Base-by-base conservation (phyloP, 176 grass and related monocot species). In the Typha latifolia region DNA sequence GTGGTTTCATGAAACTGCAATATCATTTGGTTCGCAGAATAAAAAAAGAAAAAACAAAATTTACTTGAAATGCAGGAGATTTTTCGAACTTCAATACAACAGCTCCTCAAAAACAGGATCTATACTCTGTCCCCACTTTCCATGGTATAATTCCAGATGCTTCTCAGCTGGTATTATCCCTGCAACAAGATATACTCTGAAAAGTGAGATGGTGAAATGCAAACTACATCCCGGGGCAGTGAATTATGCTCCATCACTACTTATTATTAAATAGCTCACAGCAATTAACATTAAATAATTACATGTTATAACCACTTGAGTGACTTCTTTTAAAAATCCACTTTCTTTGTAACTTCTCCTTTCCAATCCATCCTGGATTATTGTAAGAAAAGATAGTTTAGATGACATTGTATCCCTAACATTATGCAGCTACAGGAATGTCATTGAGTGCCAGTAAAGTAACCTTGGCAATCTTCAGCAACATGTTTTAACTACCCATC, bases 341-440 rank as follows among this genome's bases (percentile, higher is more conserved):
- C 70, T 72, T 81, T 99, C 94, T 82, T 99, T 93, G 78, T 99
- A 99, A 27, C 86, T 86, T 85, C 94, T 93, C 81, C 94, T 99
- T 80, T 99, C 81, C 72, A 99, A 67, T 85, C 94, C 94, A 71
- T 82, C 87, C 89, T 99, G 76, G 29, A 75, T 49, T 72, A 80
- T 22, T 34, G 74, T 57, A 72, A 66, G 7, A 72, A 26, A 48
- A 49, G 65, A 51, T 6, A 21, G 81, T 47, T 69, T 62, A 29
- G 61, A 32, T 65, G 53, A 8, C 3, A 49, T 49, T 29, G 66
- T 69, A 20, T 75, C 21, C 23, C 34, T 15, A 61, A 48, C 12
- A 61, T 69, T 21, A 49, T 48, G 7, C 16, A 50, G 10, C 66
- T 48, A 71, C 49, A 48, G 4, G 4, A 24, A 69, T 34, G 34